phyloP scores from a whole-genome alignment of 2,329 filamentous ascomycete genomes.

The Tolypocladium cylindrosporum region DNA sequence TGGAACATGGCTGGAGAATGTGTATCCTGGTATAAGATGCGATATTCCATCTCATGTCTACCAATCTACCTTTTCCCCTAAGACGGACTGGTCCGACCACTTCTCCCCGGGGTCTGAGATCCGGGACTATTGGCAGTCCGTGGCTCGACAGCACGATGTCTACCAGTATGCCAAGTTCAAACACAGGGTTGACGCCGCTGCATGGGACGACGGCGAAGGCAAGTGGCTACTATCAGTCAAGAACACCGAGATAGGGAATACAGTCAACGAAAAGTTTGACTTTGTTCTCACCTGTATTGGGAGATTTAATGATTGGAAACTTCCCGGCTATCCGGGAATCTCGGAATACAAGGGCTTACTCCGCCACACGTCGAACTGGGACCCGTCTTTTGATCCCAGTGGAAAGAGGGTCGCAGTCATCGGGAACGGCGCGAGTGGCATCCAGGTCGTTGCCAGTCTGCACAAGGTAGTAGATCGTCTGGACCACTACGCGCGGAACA shows the following conservation, averaged over 20 bases:
- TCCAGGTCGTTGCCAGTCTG: constrained; percentile 45
- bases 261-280: constrained; percentile 40
- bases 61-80: constrained; percentile 57
- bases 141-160: constrained; percentile 55
- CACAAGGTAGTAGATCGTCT: constrained; percentile 38
- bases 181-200: constrained; percentile 42
- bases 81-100: constrained; percentile 58
- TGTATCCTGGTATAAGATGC: constrained; percentile 56
- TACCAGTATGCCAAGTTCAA: constrained; percentile 46
- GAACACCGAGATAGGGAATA: constrained; percentile 26
- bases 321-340: constrained; percentile 51
- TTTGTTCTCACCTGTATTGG: constrained; percentile 55
- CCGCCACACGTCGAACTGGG: constrained; percentile 53
- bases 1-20: constrained; percentile 44
- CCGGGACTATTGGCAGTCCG: constrained; percentile 51
- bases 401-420: constrained; percentile 47
- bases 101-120: constrained; percentile 61
- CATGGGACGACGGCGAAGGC: constrained; percentile 42
- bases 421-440: constrained; percentile 52
- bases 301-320: constrained; percentile 54
- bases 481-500: constrained; percentile 55
- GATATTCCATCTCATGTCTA: constrained; percentile 63
- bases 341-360: constrained; percentile 43
- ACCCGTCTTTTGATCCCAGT: constrained; percentile 35
- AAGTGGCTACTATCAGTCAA: constrained; percentile 45